Base-by-base conservation (phyloP, 805 yeast genomes). In the Starmerella khaoyaiensis region DNA sequence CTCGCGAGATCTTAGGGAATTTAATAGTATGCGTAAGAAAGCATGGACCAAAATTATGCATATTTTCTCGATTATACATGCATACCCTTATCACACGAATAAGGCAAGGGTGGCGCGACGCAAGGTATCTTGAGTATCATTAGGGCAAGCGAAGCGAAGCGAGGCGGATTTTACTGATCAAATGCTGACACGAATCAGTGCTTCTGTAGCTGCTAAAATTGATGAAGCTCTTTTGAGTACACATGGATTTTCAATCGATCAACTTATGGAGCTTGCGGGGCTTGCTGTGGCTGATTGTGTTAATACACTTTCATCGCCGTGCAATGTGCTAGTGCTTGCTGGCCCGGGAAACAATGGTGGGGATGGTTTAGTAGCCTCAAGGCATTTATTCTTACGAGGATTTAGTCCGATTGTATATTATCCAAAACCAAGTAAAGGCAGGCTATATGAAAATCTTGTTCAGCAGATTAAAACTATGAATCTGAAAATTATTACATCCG, bases 261-360 rank as follows among this genome's bases (percentile, higher is more conserved):
- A 82, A 50, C 58, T 82, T 54, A 90, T 90, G 98, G 98, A 90
- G 59, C 65, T 90, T 29, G 98, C 98, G 0, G 98, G 98, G 0
- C 66, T 86, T 21, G 74, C 95, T 2, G 96, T 87, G 8, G 96
- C 98, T 4, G 81, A 83, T 51, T 81, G 93, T 1, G 69, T 86
- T 3, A 74, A 71, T 52, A 69, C 65, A 34, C 66, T 74, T 24
- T 81, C 69, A 47, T 93, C 93, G 2, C 74, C 74, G 1, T 62
- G 62, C 31, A 57, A 62, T 26, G 76, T 84, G 1, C 60, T 86
- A 28, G 69, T 90, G 1, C 63, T 90, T 4, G 83, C 77, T 9
- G 98, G 98, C 0, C 97, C 97, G 0, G 98, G 98, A 1, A 90
- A 90, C 53, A 90, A 90, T 53, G 87, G 68, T 1, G 98, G 97